Evolutionary conservation across 2,329 filamentous ascomycete species (phyloP), one percentile per base, ranked within the genome.

Genomic region (Alternaria conjuncta): DNA sequence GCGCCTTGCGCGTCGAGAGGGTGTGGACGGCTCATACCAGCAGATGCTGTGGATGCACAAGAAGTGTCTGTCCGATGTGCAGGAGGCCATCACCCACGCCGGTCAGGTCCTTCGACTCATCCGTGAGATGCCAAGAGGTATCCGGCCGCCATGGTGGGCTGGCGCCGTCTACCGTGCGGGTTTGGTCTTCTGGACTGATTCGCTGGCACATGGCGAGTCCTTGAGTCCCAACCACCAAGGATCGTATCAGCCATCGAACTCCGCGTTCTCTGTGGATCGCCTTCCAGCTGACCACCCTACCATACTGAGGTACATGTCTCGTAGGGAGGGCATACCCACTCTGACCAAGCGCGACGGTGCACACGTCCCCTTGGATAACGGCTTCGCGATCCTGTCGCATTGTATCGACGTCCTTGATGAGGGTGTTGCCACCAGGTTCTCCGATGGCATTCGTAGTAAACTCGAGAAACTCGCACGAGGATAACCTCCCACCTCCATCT

Each of bases 141-240:
- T 86, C 4, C 85, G 89, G 21, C 90, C 90, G 6, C 86, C 85
- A 41, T 93, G 90, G 90, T 92, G 90, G 90, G 82, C 88, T n/a
- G 86, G 85, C 2, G 90, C 89, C 4, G 81, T 92, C 44, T 92
- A 92, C 75, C 87, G 90, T n/a, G 89, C 85, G 44, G 65, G 74
- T 28, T 71, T 78, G 28, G 71, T 79, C 15, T 61, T 79, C 10
- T 78, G 76, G 77, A 74, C 85, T 3, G 87, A 90, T 68, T 87
- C 87, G 68, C 78, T 90, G 59, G 82, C 81, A 6, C 83, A 84
- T 61, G 82, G 85, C 62, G 84, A 88, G 57, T 70, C 73, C 61
- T 70, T 77, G 18, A 74, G 73, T 41, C 73, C 80, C 20, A 76
- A 78, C 18, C 76, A 75, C 25, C 71, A 73, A 62, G 77, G 75